These are phyloP conservation scores for Trichoderma pleuroti DNA, from an alignment of 2,329 filamentous ascomycete genomes.

Conservation along the genomic window DNA sequence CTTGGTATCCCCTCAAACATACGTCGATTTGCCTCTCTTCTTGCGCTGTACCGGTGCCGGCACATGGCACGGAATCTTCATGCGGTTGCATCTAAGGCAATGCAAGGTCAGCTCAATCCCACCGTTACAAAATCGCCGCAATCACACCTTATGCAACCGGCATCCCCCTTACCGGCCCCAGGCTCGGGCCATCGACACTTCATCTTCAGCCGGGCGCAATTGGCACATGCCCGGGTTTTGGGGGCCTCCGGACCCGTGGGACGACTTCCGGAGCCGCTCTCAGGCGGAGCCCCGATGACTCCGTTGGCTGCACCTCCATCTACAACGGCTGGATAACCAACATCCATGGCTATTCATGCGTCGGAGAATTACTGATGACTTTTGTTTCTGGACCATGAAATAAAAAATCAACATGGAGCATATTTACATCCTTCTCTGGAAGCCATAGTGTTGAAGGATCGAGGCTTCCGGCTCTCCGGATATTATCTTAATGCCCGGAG, in stretches of 20 bases:
- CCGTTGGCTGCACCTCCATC: neutral
- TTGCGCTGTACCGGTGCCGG: slow-evolving; percentile 34
- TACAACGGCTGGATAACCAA: neutral
- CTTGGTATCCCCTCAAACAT: neutral
- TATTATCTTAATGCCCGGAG: neutral
- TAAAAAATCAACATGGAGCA: neutral
- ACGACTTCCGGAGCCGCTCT: neutral
- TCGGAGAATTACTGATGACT: neutral
- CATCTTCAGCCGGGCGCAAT: slow-evolving; percentile 37
- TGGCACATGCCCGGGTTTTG: slow-evolving; percentile 31
- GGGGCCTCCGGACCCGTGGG: neutral
- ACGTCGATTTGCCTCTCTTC: slow-evolving; percentile 38
- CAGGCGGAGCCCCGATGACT: neutral
- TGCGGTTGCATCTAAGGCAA: slow-evolving; percentile 32
- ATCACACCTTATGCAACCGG: slow-evolving; percentile 29
- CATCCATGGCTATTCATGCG: neutral
- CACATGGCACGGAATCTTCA: slow-evolving; percentile 34
- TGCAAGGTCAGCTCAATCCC: neutral
- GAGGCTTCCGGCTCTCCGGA: neutral
- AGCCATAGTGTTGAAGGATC: neutral
- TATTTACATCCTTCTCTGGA: neutral
- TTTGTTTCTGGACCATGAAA: neutral
- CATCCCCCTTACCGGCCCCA: slow-evolving; percentile 22
- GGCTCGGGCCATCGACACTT: slow-evolving; percentile 34
- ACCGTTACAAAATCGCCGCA: neutral